phyloP scores from a whole-genome alignment of 257 asterid genomes.

The Jasminum sambac region DNA sequence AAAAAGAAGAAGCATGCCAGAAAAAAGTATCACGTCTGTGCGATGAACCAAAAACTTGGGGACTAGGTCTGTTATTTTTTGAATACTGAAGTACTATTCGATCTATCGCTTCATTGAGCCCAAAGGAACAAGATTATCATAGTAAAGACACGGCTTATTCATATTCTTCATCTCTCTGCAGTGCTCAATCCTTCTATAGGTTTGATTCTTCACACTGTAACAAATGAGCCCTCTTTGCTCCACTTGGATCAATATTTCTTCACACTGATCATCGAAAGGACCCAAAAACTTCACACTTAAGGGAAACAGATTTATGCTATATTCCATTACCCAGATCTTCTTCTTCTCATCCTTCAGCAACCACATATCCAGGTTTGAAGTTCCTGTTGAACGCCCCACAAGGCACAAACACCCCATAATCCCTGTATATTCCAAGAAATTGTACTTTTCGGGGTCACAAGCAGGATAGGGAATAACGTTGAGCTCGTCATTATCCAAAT shows the following conservation, averaged over 20 bases:
- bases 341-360: conserved; percentile 34
- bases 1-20: too few species aligned
- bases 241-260: conserved; percentile 44
- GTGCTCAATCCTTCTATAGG: conserved; percentile 25
- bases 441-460: conserved; percentile 24
- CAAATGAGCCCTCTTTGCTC: conserved; percentile 40
- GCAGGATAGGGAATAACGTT: conserved; percentile 33
- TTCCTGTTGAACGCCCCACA: conserved; percentile 38
- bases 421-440: conserved; percentile 37
- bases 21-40: too few species aligned
- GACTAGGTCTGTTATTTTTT: too few species aligned
- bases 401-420: conserved; percentile 36
- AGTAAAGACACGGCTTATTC: conserved; percentile 37
- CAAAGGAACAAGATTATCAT: conserved; percentile 32
- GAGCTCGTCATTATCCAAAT: conserved; percentile 38
- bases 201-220: conserved; percentile 27
- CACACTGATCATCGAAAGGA: conserved; percentile 35
- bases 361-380: conserved; percentile 42
- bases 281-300: conserved; percentile 38
- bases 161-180: conserved; percentile 37
- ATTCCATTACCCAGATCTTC: conserved; percentile 36
- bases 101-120: background rate
- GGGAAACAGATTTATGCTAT: conserved; percentile 37
- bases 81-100: background rate
- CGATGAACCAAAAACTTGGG: too few species aligned